Conservation (phyloP, 305 asterid species). For the Fraxinus floribunda region DNA sequence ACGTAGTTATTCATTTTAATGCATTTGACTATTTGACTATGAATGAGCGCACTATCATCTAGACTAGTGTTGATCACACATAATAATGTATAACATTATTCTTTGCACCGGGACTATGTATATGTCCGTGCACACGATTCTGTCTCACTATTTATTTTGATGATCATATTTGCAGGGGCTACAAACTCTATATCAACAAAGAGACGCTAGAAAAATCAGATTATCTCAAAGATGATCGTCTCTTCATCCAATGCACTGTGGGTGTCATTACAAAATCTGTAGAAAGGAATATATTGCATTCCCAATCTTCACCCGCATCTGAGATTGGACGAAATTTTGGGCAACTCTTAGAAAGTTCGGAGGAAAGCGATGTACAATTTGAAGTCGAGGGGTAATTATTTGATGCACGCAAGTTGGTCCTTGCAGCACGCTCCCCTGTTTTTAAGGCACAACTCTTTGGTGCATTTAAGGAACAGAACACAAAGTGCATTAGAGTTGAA, state of each 20-base stretch:
- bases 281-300: constrained; percentile 22
- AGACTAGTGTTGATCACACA: neutral
- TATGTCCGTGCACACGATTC: neutral
- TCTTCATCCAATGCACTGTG: constrained; percentile 28
- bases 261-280: constrained; percentile 28
- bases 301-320: constrained; percentile 19
- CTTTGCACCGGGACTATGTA: neutral
- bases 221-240: constrained; percentile 30
- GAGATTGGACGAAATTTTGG: constrained; percentile 31
- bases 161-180: constrained; percentile 24
- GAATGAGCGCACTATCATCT: neutral
- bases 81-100: neutral
- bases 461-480: constrained; percentile 23
- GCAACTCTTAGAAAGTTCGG: constrained; percentile 23
- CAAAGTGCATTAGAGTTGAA: constrained; percentile 23
- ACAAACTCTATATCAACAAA: constrained; percentile 30
- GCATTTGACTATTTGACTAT: neutral
- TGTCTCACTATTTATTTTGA: neutral
- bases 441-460: constrained; percentile 29
- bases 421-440: constrained; percentile 34
- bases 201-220: constrained; percentile 28
- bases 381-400: constrained; percentile 27
- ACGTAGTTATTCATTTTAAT: neutral
- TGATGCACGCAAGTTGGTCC: constrained; percentile 30
- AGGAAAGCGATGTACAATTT: constrained; percentile 27